A percentile compares a stretch with the other conserved stretches of the same genome.
phyloP scores from a whole-genome alignment of 495 filamentous ascomycete species.

The Aspergillus leporis region DNA sequence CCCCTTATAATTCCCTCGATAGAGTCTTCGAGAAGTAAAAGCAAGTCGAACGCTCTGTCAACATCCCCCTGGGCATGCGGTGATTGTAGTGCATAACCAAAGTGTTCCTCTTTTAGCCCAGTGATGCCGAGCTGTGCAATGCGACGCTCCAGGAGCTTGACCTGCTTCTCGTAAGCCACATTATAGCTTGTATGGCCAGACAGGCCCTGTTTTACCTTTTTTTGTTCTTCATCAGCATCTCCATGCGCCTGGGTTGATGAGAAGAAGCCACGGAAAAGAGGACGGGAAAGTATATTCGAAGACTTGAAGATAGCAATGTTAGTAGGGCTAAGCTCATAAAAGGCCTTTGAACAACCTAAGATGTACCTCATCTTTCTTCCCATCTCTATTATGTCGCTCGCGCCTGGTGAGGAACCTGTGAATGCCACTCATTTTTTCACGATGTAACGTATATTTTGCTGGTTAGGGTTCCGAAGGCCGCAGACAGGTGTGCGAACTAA shows the following conservation, averaged over 20 bases:
- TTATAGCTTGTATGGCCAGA: background rate
- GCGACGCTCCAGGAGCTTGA: slow-evolving; percentile 36
- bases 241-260: slow-evolving; percentile 22
- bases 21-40: slow-evolving; percentile 74
- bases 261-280: slow-evolving; percentile 38
- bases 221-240: slow-evolving; percentile 33
- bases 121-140: slow-evolving; percentile 38
- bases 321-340: slow-evolving; percentile 14
- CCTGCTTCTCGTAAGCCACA: slow-evolving; percentile 22
- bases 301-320: slow-evolving; percentile 22
- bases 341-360: background rate
- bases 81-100: slow-evolving; percentile 67
- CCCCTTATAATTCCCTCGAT: slow-evolving; percentile 76
- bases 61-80: slow-evolving; percentile 66
- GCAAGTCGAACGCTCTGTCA: slow-evolving; percentile 72
- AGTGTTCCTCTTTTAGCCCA: slow-evolving; percentile 48
- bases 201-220: slow-evolving; percentile 33
- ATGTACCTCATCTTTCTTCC: slow-evolving; percentile 52
- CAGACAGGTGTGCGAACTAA: slow-evolving; percentile 7
- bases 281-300: slow-evolving; percentile 27
- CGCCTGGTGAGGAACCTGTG: slow-evolving; percentile 72
- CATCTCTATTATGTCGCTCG: slow-evolving; percentile 59
- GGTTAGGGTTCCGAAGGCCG: background rate
- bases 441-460: background rate
- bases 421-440: slow-evolving; percentile 57